Evolutionary conservation across 2,329 filamentous ascomycete genomes (phyloP).

Genomic region (Colletotrichum tamarilloi): DNA sequence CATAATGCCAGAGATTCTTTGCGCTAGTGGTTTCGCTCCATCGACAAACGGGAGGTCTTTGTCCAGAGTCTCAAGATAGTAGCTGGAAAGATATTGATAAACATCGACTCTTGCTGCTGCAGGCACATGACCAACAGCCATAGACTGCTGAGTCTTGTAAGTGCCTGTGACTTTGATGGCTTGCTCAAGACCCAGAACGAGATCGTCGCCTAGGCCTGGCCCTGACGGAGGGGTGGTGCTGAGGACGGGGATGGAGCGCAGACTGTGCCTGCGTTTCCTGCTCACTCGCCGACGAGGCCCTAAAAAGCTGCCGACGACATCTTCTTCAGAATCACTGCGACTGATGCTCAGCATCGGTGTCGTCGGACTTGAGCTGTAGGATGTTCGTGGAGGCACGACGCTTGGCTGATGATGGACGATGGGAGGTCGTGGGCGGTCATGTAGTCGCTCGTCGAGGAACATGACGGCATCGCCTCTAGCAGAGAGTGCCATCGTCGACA

Average conservation of each 20-base stretch:
- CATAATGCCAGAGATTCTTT: conserved; percentile 62
- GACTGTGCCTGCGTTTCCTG: conserved; percentile 56
- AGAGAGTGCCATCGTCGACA: conserved; percentile 71
- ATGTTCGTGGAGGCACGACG: conserved; percentile 48
- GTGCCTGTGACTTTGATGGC: conserved; percentile 67
- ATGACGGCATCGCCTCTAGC: conserved; percentile 69
- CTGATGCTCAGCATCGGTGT: conserved; percentile 65
- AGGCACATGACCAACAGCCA: conserved; percentile 70
- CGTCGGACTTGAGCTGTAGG: conserved; percentile 61
- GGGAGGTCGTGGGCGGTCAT: conserved; percentile 55
- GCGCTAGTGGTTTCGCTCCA: conserved; percentile 51
- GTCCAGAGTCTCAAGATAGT: conserved; percentile 67
- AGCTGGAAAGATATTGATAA: conserved; percentile 66
- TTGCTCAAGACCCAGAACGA: conserved; percentile 65
- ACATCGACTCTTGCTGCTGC: conserved; percentile 60
- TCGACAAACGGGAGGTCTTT: conserved; percentile 56
- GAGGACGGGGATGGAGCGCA: conserved; percentile 43
- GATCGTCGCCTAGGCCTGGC: conserved; percentile 52
- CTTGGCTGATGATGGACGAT: conserved; percentile 48
- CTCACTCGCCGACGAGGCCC: conserved; percentile 55
- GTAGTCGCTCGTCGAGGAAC: conserved; percentile 69
- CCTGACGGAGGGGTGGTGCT: conserved; percentile 67
- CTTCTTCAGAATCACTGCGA: conserved; percentile 74
- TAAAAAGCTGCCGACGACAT: conserved; percentile 70
- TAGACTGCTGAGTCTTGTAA: conserved; percentile 70